phyloP scores from a whole-genome alignment of 2,329 filamentous ascomycete species.

The Aspergillus sp. region DNA sequence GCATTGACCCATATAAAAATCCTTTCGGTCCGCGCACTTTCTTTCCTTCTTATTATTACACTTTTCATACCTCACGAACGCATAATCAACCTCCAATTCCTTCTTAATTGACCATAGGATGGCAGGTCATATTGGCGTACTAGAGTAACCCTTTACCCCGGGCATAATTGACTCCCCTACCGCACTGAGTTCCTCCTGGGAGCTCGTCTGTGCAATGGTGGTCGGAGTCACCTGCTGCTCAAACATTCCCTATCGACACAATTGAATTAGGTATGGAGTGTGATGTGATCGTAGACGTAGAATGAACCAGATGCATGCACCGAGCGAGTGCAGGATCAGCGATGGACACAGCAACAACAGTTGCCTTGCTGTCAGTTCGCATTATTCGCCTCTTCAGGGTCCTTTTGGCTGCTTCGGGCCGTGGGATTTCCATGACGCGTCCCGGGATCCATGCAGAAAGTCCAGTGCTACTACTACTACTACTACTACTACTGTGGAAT shows the following conservation, averaged over 20 bases:
- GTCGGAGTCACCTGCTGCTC: conserved; percentile 43
- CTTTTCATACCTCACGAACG: conserved; percentile 44
- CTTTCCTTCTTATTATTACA: conserved; percentile 45
- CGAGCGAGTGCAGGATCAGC: neutral
- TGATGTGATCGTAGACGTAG: neutral
- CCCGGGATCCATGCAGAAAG: neutral
- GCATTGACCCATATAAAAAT: conserved; percentile 7
- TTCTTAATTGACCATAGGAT: conserved; percentile 40
- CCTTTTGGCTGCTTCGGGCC: neutral
- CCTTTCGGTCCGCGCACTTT: conserved; percentile 19
- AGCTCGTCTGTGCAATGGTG: conserved; percentile 32
- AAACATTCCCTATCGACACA: conserved; percentile 32
- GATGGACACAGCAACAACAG: neutral
- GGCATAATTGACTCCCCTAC: conserved; percentile 34
- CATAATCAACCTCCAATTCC: conserved; percentile 53
- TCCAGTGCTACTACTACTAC: neutral
- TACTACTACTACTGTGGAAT: too few relatives aligned
- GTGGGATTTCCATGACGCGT: neutral
- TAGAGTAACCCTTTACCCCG: conserved; percentile 36
- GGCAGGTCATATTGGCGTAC: conserved; percentile 54
- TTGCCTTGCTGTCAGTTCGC: neutral
- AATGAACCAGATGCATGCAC: too few relatives aligned
- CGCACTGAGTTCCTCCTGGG: conserved; percentile 32
- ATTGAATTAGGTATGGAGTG: neutral
- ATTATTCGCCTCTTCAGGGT: neutral